Conservation (phyloP, 768 basidiomycete genomes). For the Gyrodon lividus region DNA sequence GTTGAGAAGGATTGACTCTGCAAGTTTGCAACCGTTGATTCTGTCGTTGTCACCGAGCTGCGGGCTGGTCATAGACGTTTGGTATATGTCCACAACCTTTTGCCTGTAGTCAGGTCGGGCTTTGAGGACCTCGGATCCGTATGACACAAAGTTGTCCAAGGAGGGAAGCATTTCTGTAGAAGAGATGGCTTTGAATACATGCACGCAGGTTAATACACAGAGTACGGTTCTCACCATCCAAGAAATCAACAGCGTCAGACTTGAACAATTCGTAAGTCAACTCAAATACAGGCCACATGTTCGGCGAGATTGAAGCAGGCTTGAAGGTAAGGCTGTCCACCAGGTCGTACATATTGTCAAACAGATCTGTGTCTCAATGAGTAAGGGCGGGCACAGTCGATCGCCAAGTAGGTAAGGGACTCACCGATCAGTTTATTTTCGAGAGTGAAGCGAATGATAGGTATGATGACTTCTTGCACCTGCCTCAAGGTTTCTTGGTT, state of each 20-base stretch:
- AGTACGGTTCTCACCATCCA: slow-evolving; percentile 57
- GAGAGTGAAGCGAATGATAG: slow-evolving; percentile 73
- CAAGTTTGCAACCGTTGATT: slow-evolving; percentile 82
- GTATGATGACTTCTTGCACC: slow-evolving; percentile 79
- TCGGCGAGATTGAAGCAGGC: slow-evolving; percentile 68
- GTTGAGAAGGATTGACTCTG: slow-evolving; percentile 79
- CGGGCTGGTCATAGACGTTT: slow-evolving; percentile 62
- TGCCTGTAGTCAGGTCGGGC: slow-evolving; percentile 70
- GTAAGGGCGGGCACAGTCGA: background rate
- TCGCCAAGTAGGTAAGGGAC: slow-evolving; percentile 17
- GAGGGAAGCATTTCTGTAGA: slow-evolving; percentile 81
- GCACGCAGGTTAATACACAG: background rate
- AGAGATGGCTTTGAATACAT: background rate
- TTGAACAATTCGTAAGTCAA: slow-evolving; percentile 82
- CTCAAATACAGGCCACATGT: slow-evolving; percentile 88
- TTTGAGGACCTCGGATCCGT: slow-evolving; percentile 75
- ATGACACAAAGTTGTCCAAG: slow-evolving; percentile 86
- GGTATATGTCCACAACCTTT: slow-evolving; percentile 83
- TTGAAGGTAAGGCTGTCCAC: slow-evolving; percentile 86
- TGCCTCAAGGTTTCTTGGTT: slow-evolving; percentile 73
- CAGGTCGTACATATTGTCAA: slow-evolving; percentile 85
- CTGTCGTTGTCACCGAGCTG: slow-evolving; percentile 83
- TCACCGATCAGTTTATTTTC: slow-evolving; percentile 75
- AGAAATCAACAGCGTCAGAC: slow-evolving; percentile 78
- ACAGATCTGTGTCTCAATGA: slow-evolving; percentile 54